A percentile compares a stretch with the other conserved stretches of the same genome.
Evolutionary conservation across 257 asterid genomes (phyloP).

Genomic region (Solanum rostratum): DNA sequence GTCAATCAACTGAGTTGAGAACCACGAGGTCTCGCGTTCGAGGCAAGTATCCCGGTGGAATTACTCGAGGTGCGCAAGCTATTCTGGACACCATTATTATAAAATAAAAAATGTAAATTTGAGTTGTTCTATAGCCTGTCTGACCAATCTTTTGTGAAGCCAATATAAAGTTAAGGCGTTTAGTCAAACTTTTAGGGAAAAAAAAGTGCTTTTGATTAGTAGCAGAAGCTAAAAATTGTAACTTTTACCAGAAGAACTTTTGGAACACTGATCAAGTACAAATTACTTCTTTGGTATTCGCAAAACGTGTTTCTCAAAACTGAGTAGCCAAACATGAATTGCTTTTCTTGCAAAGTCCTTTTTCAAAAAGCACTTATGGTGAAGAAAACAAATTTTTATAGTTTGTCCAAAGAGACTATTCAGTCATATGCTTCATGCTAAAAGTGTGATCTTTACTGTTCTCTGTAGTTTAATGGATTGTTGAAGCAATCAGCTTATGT

Average conservation of each 20-base stretch:
- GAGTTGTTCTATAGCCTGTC: not conserved
- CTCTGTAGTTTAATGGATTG: not conserved
- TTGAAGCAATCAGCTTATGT: constrained; percentile 6
- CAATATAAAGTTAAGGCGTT: not conserved
- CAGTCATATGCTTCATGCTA: not conserved
- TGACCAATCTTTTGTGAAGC: not conserved
- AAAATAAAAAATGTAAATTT: not conserved
- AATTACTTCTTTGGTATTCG: not conserved
- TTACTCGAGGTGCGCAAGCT: not conserved
- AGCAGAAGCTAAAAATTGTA: not conserved
- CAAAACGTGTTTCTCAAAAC: not conserved
- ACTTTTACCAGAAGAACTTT: not conserved
- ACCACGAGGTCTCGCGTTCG: not conserved
- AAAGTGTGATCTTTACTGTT: not conserved
- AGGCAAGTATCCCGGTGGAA: not conserved
- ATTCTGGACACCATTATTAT: not conserved
- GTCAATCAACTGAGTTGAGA: not conserved
- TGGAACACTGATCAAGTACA: not conserved
- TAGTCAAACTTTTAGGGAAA: not conserved
- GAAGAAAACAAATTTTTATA: not conserved
- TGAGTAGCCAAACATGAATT: not conserved
- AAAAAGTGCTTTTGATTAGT: not conserved
- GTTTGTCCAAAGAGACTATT: not conserved
- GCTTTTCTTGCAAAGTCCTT: not conserved
- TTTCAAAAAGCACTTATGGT: not conserved